phyloP scores from a whole-genome alignment of 768 basidiomycete genomes.

The Agaricus blazei region DNA sequence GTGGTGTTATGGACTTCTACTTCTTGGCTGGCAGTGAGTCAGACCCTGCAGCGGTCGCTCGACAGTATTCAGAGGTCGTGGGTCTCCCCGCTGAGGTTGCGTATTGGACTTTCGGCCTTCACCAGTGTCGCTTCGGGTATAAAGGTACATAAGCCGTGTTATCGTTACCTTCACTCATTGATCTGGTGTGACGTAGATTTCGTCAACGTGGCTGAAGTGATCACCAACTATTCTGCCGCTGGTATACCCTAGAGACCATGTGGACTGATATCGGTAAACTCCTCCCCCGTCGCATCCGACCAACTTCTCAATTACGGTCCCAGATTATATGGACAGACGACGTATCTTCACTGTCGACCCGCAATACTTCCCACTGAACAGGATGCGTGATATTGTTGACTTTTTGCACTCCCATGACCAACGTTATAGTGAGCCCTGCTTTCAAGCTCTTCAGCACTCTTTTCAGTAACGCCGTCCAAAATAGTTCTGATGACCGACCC shows the following conservation, averaged over 20 bases:
- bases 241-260: constrained; percentile 73
- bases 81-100: constrained; percentile 69
- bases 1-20: constrained; percentile 74
- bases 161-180: not conserved
- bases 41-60: constrained; percentile 52
- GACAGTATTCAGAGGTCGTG: constrained; percentile 65
- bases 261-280: constrained; percentile 68
- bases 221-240: constrained; percentile 55
- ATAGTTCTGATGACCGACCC: constrained; percentile 73
- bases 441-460: not conserved
- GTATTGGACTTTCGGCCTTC: constrained; percentile 69
- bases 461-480: not conserved
- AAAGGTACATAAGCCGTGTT: constrained; percentile 31
- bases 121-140: constrained; percentile 72
- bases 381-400: constrained; percentile 62
- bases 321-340: constrained; percentile 35
- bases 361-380: constrained; percentile 55
- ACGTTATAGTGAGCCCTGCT: constrained; percentile 39
- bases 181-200: constrained; percentile 36
- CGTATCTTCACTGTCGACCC: constrained; percentile 67
- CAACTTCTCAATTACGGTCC: too few relatives aligned
- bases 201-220: constrained; percentile 56
- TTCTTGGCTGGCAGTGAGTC: constrained; percentile 65
- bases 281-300: not conserved
- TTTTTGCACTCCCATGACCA: constrained; percentile 59